phyloP scores from a whole-genome alignment of 1,284 basidiomycete species.

The Ganoderma resinaceum region DNA sequence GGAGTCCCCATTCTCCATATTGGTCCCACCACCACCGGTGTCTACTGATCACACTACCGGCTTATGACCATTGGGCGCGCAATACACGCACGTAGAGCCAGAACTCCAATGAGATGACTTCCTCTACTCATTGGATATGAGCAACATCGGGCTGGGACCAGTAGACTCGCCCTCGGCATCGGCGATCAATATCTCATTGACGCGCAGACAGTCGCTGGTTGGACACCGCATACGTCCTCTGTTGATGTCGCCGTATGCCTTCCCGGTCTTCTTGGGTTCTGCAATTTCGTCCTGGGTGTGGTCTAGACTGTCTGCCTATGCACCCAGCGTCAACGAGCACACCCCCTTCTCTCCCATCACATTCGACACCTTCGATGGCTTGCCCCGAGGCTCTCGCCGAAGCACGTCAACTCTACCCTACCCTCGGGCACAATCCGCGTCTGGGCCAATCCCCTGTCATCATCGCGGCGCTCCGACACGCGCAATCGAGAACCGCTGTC shows the following conservation, averaged over 20 bases:
- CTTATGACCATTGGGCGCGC: neutral
- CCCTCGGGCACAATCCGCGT: neutral
- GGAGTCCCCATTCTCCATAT: neutral
- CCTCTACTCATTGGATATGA: neutral
- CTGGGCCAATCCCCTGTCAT: neutral
- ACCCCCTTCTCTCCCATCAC: neutral
- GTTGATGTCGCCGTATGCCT: neutral
- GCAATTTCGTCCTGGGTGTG: neutral
- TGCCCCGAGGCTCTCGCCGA: neutral
- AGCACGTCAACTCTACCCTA: slow-evolving; percentile 4
- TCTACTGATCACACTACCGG: neutral
- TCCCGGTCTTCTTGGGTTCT: neutral
- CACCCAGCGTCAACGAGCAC: neutral
- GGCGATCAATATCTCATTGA: neutral
- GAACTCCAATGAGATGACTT: no score
- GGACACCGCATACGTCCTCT: neutral
- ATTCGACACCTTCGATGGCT: neutral
- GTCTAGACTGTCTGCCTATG: neutral
- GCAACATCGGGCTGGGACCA: neutral
- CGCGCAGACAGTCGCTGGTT: neutral
- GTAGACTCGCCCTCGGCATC: neutral
- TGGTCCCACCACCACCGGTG: neutral
- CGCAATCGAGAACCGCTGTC: neutral
- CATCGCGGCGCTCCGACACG: neutral
- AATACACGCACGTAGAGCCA: neutral